Evolutionary conservation across 108 stramenopile genomes (phyloP).

Genomic region (Skeletonema menzelii): DNA sequence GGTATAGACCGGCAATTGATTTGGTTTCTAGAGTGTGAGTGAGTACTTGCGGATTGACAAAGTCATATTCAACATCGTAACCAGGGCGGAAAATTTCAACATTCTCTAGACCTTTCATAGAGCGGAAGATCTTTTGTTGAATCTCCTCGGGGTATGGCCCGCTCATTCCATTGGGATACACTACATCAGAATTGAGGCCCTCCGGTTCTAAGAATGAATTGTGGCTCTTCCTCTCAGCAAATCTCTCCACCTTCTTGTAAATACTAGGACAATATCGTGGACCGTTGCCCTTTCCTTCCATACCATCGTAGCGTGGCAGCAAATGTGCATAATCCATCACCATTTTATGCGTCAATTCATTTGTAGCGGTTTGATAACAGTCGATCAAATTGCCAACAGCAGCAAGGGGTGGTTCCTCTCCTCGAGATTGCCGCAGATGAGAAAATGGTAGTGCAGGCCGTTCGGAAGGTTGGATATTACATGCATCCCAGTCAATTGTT

Average conservation of each 20-base stretch:
- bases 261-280: constrained; percentile 97
- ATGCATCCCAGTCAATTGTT: constrained; percentile 92
- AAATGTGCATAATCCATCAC: constrained; percentile 87
- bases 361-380: constrained; percentile 85
- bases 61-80: constrained; percentile 92
- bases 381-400: constrained; percentile 58
- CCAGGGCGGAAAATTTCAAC: constrained; percentile 90
- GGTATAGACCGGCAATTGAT: constrained; percentile 85
- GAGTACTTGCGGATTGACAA: constrained; percentile 92
- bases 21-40: constrained; percentile 94
- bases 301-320: constrained; percentile 90
- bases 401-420: constrained; percentile 72
- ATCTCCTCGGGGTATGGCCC: constrained; percentile 91
- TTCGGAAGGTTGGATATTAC: constrained; percentile 88
- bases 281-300: constrained; percentile 90
- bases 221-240: constrained; percentile 91
- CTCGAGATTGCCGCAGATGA: constrained; percentile 79
- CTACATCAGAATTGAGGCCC: constrained; percentile 92
- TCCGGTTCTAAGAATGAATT: constrained; percentile 98
- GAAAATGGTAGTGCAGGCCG: constrained; percentile 82
- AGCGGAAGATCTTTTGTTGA: constrained; percentile 84
- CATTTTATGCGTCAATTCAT: constrained; percentile 89
- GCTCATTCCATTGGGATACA: constrained; percentile 98
- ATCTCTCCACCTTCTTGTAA: constrained; percentile 93
- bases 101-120: constrained; percentile 90